Evolutionary conservation across 768 basidiomycete species (phyloP).

Genomic region (Mycena vulgaris): DNA sequence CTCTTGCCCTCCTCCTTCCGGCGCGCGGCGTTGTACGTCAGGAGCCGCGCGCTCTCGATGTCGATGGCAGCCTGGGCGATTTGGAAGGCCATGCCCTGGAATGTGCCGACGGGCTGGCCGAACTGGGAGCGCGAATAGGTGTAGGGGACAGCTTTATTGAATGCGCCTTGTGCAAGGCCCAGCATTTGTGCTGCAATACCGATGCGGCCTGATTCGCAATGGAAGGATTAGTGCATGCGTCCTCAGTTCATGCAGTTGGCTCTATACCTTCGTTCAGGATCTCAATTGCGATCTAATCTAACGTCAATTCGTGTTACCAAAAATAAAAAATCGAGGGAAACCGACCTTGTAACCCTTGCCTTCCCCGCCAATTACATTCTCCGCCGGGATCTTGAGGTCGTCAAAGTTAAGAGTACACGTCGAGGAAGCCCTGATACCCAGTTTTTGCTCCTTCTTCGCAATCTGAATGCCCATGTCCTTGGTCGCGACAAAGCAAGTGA

Average conservation of each 20-base stretch:
- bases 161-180: slow-evolving; percentile 97
- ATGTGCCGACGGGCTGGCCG: slow-evolving; percentile 92
- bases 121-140: slow-evolving; percentile 96
- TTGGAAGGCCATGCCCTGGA: slow-evolving; percentile 97
- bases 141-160: slow-evolving; percentile 95
- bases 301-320: slow-evolving; percentile 2
- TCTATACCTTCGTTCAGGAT: slow-evolving; percentile 89
- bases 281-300: slow-evolving; percentile 87
- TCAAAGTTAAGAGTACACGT: slow-evolving; percentile 97
- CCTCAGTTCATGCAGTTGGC: not conserved
- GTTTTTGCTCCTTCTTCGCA: slow-evolving; percentile 99
- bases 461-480: slow-evolving; percentile 98
- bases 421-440: slow-evolving; percentile 96
- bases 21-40: slow-evolving; percentile 97
- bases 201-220: slow-evolving; percentile 74
- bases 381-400: slow-evolving; percentile 85
- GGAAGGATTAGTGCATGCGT: not conserved
- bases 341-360: slow-evolving; percentile 92
- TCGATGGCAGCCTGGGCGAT: slow-evolving; percentile 92
- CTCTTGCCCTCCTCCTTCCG: slow-evolving; percentile 90
- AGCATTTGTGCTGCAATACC: slow-evolving; percentile 99
- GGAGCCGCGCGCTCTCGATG: slow-evolving; percentile 89
- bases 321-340: not conserved
- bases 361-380: slow-evolving; percentile 93
- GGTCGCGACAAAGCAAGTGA: slow-evolving; percentile 96